These are phyloP conservation scores for Quillaja saponaria DNA, from an alignment of 306 rosid genomes.

Conservation along the genomic window DNA sequence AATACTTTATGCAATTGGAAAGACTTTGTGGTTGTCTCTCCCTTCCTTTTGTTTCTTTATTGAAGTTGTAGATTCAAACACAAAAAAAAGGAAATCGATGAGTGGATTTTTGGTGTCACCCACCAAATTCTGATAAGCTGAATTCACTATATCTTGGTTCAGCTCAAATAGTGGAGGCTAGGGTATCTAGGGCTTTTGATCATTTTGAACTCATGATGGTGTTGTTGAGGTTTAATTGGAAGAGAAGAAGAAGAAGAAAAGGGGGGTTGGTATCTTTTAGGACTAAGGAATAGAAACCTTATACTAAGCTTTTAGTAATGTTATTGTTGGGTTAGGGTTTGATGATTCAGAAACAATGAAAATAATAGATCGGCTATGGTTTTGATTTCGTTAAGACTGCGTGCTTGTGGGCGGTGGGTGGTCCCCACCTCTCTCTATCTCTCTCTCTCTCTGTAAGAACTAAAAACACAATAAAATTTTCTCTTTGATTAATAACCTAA, in stretches of 20 bases:
- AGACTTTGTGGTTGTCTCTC: constrained; percentile 4
- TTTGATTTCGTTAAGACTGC: constrained; percentile 61
- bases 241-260: constrained; percentile 20
- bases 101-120: constrained; percentile 25
- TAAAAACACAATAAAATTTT: neutral
- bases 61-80: neutral
- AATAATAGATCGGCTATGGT: constrained; percentile 50
- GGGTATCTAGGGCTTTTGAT: neutral
- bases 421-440: constrained; percentile 47
- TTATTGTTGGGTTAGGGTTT: constrained; percentile 54
- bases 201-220: neutral
- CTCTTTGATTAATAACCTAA: too few species aligned
- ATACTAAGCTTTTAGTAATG: neutral
- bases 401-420: constrained; percentile 76
- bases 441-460: constrained; percentile 3
- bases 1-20: neutral
- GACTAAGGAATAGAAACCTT: too few species aligned
- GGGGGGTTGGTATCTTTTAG: neutral
- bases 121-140: constrained; percentile 26
- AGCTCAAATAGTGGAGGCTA: neutral
- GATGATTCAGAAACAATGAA: too few species aligned
- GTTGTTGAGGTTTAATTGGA: constrained; percentile 36
- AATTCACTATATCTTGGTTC: constrained; percentile 19
- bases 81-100: constrained; percentile 6
- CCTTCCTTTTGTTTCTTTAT: constrained; percentile 10